Evolutionary conservation across 805 yeast genomes (phyloP), one percentile per base, ranked within the genome.

Genomic region (Wickerhamomyces alni): DNA sequence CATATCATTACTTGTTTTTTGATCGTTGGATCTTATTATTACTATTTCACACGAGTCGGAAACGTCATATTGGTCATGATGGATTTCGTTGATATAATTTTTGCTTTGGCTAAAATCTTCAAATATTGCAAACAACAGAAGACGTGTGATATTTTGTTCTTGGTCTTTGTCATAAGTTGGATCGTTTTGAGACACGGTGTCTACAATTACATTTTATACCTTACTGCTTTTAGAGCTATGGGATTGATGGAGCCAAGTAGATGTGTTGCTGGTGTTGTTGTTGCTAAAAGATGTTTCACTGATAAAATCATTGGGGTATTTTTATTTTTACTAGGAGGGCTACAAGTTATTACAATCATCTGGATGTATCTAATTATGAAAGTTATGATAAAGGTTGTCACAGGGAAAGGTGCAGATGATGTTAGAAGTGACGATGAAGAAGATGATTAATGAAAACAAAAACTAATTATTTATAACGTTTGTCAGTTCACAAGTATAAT

Each of bases 371-470:
- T 83, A 64, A 87, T 88, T 42, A 45, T 73, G 11, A 78, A 74
- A 49, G 94, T 87, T 19, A 87, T 85, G 10, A 58, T 70, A 40
- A 79, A 73, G 56, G 91, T 87, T 18, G 45, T 87, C 19, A 66
- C 72, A 8, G 96, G 96, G 5, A 68, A 62, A 17, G 77, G 78
- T 27, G 96, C 96, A 2, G 95, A 86, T 50, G 96, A 88, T 58
- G 81, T 82, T 25, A 76, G 96, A 62, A 81, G 91, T 56, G 95
- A 86, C 51, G 81, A 72, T 40, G 94, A 85, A 40, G 87, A 80
- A 37, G 69, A n/a, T n/a, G n/a, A 52, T 21, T 21, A 21, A 21
- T 21, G 9, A 9, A 21, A 7, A 21, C 9, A 21, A 21, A 7
- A 21, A 21, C 9, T 7, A 7, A 21, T 21, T 7, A 21, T 7